A percentile compares a stretch with the other conserved stretches of the same genome.
Evolutionary conservation across 495 filamentous ascomycete genomes (phyloP).

Genomic region (Aspergillus biplanus): DNA sequence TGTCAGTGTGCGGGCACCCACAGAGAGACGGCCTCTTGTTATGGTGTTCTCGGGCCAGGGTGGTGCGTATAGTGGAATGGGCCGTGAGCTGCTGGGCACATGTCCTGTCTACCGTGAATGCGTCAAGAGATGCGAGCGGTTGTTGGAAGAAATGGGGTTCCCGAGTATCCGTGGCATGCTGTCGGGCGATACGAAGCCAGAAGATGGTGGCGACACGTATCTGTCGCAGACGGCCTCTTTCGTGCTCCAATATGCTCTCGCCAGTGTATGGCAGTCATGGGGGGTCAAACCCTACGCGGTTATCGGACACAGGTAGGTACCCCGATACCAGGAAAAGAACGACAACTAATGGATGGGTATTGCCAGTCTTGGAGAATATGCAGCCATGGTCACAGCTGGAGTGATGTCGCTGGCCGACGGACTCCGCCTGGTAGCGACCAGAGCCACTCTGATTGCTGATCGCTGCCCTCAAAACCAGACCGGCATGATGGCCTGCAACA

Average conservation of each 20-base stretch:
- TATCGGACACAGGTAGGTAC: neutral
- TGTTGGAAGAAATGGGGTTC: neutral
- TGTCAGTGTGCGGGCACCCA: neutral
- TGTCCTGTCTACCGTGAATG: conserved; percentile 24
- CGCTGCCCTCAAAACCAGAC: neutral
- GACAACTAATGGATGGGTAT: no score
- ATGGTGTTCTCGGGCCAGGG: conserved; percentile 76
- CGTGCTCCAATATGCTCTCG: neutral
- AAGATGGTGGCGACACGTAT: neutral
- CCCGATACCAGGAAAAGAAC: no score
- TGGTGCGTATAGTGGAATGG: conserved; percentile 51
- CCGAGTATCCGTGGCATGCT: neutral
- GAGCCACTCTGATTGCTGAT: neutral
- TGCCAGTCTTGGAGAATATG: neutral
- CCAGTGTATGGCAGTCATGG: neutral
- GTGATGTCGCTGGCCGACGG: neutral
- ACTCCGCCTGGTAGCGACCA: neutral
- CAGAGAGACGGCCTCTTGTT: conserved; percentile 33
- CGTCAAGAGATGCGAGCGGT: neutral
- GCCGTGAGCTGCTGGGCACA: conserved; percentile 31
- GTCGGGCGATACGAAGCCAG: neutral
- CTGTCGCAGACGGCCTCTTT: neutral
- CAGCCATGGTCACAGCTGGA: neutral
- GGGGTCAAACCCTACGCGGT: neutral
- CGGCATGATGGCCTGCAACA: neutral